A percentile compares a stretch with the other conserved stretches of the same genome.
These are phyloP conservation scores for Phalaenopsis equestris DNA, from an alignment of 106 monocot genomes.

Conservation along the genomic window DNA sequence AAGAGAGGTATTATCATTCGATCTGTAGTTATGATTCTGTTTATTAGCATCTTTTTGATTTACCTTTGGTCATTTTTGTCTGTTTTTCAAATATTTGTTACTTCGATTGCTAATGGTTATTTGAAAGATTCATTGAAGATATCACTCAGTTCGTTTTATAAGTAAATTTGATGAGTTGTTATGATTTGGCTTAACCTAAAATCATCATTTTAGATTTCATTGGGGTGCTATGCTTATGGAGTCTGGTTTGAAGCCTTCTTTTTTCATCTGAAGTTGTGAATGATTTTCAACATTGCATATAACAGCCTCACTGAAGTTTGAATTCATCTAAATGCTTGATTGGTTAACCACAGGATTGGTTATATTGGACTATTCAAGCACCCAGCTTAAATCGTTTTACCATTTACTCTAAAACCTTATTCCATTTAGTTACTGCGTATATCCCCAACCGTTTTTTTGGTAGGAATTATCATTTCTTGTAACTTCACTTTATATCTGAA, in stretches of 20 bases:
- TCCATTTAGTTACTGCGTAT: no score
- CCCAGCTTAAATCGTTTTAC: not conserved
- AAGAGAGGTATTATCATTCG: slow-evolving; percentile 26
- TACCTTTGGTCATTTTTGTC: not conserved
- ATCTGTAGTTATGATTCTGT: not conserved
- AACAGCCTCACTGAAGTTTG: not conserved
- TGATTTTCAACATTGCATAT: not conserved
- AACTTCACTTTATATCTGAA: not conserved
- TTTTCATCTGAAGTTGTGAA: no score
- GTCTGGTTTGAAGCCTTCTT: no score
- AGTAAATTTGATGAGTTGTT: not conserved
- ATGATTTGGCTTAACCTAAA: not conserved
- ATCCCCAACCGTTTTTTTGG: no score
- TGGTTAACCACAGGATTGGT: not conserved
- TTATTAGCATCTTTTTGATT: not conserved
- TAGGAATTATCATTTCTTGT: no score
- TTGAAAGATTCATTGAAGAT: not conserved
- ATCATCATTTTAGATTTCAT: no score
- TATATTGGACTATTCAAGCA: not conserved
- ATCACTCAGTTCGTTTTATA: not conserved
- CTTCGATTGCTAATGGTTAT: not conserved
- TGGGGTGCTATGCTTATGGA: no score
- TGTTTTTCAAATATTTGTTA: not conserved
- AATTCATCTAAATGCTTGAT: not conserved
- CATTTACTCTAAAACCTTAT: no score